Conservation (phyloP, 2,329 filamentous ascomycete species). For the Xylariaceae sp. region DNA sequence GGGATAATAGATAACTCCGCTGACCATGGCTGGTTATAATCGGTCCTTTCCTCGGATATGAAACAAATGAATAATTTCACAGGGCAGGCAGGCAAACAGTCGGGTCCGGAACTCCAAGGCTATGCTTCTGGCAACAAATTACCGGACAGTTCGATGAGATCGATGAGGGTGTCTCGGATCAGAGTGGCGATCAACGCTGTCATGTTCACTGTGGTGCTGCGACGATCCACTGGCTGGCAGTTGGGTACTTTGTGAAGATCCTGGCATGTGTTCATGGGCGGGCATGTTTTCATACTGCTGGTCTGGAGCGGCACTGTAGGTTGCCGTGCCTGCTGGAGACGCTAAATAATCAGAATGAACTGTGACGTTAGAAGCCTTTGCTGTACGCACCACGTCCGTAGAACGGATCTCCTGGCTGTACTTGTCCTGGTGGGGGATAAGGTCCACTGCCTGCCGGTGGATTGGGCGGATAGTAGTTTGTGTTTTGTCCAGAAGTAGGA, state of each 20-base stretch:
- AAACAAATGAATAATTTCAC: conserved; percentile 28
- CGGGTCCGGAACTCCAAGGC: conserved; percentile 20
- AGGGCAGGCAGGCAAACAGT: conserved; percentile 18
- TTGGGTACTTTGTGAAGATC: conserved; percentile 30
- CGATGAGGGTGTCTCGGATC: conserved; percentile 29
- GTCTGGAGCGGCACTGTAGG: conserved; percentile 40
- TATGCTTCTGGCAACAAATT: conserved; percentile 26
- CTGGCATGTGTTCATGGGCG: conserved; percentile 30
- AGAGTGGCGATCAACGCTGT: conserved; percentile 30
- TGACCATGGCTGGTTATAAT: conserved; percentile 21
- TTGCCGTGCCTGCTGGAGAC: conserved; percentile 45
- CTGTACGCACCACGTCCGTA: conserved; percentile 58
- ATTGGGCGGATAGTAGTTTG: conserved; percentile 32
- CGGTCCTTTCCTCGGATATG: conserved; percentile 31
- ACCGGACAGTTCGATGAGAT: conserved; percentile 29
- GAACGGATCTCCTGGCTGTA: conserved; percentile 48
- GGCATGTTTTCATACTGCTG: conserved; percentile 49
- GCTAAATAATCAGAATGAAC: conserved; percentile 46
- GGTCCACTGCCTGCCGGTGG: conserved; percentile 29
- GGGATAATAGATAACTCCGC: conserved; percentile 28
- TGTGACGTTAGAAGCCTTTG: conserved; percentile 28
- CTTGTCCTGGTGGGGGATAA: conserved; percentile 36
- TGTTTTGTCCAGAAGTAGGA: conserved; percentile 20
- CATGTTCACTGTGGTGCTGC: conserved; percentile 29
- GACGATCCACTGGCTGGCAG: conserved; percentile 30